phyloP scores from a whole-genome alignment of 805 yeast genomes.

The Pichia kluyveri region DNA sequence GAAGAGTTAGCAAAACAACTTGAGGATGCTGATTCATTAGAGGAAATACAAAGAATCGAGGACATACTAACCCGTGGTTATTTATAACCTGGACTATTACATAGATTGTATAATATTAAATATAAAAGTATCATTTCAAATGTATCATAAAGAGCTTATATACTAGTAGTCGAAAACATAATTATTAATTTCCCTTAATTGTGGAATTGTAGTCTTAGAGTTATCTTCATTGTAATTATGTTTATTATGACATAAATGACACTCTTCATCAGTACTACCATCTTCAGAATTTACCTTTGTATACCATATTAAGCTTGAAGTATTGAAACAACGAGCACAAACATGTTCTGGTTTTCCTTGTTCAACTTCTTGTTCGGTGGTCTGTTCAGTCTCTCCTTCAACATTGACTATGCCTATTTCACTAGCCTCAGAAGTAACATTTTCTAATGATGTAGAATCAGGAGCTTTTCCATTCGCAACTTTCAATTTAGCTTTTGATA shows the following conservation, averaged over 20 bases:
- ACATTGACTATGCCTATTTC: too few species aligned
- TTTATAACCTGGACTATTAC: slow-evolving; percentile 8
- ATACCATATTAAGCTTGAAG: slow-evolving; percentile 5
- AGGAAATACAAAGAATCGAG: slow-evolving; percentile 69
- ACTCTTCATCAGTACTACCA: neutral
- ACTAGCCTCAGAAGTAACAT: neutral
- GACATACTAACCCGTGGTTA: slow-evolving; percentile 34
- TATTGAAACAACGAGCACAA: slow-evolving; percentile 1
- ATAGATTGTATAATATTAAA: too few species aligned
- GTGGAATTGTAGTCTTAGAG: neutral
- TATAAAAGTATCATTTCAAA: too few species aligned
- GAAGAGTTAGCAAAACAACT: slow-evolving; percentile 43
- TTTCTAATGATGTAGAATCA: neutral
- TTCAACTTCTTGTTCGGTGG: neutral
- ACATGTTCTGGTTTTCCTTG: neutral
- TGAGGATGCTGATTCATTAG: slow-evolving; percentile 55
- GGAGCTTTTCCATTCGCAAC: neutral
- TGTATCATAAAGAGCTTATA: too few species aligned
- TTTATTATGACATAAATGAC: slow-evolving; percentile 1
- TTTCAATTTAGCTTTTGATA: neutral
- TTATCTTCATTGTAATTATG: neutral
- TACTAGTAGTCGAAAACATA: neutral
- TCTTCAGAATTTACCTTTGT: neutral
- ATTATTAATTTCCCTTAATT: neutral
- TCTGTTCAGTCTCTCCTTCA: too few species aligned